Conservation (phyloP, 2,329 filamentous ascomycete genomes). For the Cordyceps cicadae region DNA sequence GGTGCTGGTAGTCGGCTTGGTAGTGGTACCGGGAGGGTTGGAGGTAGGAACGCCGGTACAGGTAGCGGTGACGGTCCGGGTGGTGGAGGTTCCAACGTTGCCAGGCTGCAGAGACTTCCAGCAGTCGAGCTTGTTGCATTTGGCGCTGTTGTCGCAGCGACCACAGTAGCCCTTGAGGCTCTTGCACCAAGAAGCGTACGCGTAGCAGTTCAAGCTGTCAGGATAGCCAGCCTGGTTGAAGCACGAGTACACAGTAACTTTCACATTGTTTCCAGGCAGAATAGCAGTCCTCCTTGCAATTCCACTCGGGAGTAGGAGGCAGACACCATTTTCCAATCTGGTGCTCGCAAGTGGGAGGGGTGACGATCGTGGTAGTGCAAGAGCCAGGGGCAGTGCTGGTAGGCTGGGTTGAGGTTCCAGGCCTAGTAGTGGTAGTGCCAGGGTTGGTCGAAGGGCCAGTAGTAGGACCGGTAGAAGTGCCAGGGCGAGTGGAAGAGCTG, state of each 20-base stretch:
- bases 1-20: constrained; percentile 22
- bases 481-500: not conserved
- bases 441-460: constrained; percentile 3
- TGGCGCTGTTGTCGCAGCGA: constrained; percentile 26
- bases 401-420: constrained; percentile 14
- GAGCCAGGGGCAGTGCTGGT: constrained; percentile 19
- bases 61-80: constrained; percentile 27
- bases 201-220: constrained; percentile 39
- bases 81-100: constrained; percentile 25
- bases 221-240: constrained; percentile 45
- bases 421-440: not conserved
- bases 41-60: constrained; percentile 21
- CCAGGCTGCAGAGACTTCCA: constrained; percentile 33
- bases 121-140: constrained; percentile 36
- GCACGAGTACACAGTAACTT: constrained; percentile 40
- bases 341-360: constrained; percentile 44
- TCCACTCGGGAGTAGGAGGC: constrained; percentile 40
- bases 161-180: constrained; percentile 37
- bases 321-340: constrained; percentile 47
- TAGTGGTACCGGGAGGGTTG: constrained; percentile 17
- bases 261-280: constrained; percentile 35
- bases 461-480: not conserved
- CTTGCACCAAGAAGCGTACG: constrained; percentile 43
- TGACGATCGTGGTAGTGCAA: constrained; percentile 39
- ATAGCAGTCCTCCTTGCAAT: constrained; percentile 33